Evolutionary conservation across 176 grass and related monocot species (phyloP).

Genomic region (Saccharum spontaneum): DNA sequence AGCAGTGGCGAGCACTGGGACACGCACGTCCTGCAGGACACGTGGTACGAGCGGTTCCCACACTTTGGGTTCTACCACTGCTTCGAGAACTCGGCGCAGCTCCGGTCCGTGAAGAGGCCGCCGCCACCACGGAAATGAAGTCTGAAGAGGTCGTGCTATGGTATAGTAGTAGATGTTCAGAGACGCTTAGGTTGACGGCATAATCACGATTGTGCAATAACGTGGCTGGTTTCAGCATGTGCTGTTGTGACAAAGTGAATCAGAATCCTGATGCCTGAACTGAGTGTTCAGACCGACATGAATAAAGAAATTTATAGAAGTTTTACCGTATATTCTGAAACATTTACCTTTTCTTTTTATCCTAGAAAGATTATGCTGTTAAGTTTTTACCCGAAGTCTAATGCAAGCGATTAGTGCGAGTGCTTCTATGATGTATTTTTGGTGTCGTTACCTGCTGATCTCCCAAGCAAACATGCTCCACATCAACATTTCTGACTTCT

Average conservation of each 20-base stretch:
- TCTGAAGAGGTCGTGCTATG: conserved; percentile 2
- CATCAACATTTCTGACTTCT: not conserved
- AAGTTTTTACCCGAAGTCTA: not conserved
- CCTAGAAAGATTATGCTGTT: not conserved
- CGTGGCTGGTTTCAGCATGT: not conserved
- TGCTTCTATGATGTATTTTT: not conserved
- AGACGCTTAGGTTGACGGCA: conserved; percentile 18
- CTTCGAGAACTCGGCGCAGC: conserved; percentile 82
- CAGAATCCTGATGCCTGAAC: conserved; percentile 3
- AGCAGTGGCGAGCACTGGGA: conserved; percentile 95
- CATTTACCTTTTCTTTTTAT: not conserved
- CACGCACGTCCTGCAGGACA: conserved; percentile 70
- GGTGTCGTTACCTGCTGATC: not conserved
- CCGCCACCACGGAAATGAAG: conserved; percentile 4
- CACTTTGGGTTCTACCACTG: conserved; percentile 88
- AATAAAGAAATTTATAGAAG: not conserved
- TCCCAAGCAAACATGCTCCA: not conserved
- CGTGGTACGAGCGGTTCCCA: conserved; percentile 82
- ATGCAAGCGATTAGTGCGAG: not conserved
- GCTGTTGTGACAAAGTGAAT: not conserved
- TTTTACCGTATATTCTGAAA: not conserved
- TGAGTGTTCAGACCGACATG: not conserved
- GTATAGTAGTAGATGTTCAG: conserved; percentile 2
- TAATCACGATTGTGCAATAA: conserved; percentile 1
- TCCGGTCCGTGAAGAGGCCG: conserved; percentile 56